Evolutionary conservation across 306 rosid genomes (phyloP), one percentile per base, ranked within the genome.

Genomic region (Quercus parvula): DNA sequence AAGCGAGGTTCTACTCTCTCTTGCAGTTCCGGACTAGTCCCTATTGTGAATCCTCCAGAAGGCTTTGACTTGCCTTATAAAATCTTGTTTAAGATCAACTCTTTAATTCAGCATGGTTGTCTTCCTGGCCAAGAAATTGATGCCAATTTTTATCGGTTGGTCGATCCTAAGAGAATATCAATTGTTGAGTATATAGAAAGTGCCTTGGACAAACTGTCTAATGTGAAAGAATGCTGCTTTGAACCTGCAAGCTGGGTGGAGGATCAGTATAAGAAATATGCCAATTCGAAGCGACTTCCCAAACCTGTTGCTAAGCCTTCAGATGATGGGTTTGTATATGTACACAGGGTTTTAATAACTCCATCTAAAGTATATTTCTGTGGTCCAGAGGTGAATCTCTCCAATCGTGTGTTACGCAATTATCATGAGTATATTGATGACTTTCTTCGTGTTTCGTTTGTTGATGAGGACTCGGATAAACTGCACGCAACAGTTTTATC

Each of bases 341-440:
- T 91, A 28, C 89, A 83, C 62, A 89, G 94, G 88, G 90, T 85
- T 77, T 92, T 89, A 78, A 74, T 94, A 41, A 94, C 98, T 7
- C 90, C 98, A 9, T 86, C 86, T 59, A 87, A 87, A 77, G 90
- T 91, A 20, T 89, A 86, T 72, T 91, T 87, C 27, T 74, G 77
- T 56, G 97, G 97, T 71, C 98, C 95, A 4, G 95, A 94, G 82
- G 73, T 90, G 4, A 94, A 91, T 80, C 88, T 91, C 74, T 94
- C 95, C 14, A 94, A 91, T 84, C 97, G 97, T 64, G 90, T 94
- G 11, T 76, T 91, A 31, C 97, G 95, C 38, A 33, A 83, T 0
- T 90, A 84, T 56, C 70, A 28, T 30, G 35, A 75, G 49, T 56
- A 86, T 28, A 75, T 87, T 4, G 86, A 91, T 71, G 82, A 94